phyloP scores from a whole-genome alignment of 805 yeast genomes.

The Spencermartinsiella europaea region DNA sequence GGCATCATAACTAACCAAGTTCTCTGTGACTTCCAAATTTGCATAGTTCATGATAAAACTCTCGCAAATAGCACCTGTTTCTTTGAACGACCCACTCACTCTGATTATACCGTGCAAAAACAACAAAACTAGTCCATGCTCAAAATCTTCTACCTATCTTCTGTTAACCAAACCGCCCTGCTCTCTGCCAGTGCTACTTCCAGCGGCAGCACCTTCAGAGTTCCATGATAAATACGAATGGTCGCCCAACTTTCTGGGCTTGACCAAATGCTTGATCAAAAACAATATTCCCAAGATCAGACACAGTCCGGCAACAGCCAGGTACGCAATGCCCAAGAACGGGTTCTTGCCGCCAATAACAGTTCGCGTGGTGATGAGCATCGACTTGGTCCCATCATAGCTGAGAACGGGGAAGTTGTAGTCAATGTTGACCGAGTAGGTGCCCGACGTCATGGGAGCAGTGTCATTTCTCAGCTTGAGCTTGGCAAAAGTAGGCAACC shows the following conservation, averaged over 20 bases:
- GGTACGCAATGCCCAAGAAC: slow-evolving; percentile 77
- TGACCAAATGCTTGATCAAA: slow-evolving; percentile 72
- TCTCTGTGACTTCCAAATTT: too few relatives aligned
- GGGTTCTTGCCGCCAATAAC: slow-evolving; percentile 85
- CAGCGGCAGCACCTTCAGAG: slow-evolving; percentile 22
- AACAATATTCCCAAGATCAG: slow-evolving; percentile 69
- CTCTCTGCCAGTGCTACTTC: slow-evolving; percentile 12
- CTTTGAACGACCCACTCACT: too few relatives aligned
- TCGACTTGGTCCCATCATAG: slow-evolving; percentile 85
- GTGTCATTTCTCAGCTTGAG: slow-evolving; percentile 69
- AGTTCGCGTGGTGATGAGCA: slow-evolving; percentile 75
- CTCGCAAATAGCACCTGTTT: too few relatives aligned
- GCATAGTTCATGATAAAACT: too few relatives aligned
- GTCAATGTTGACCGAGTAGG: slow-evolving; percentile 61
- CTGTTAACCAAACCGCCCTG: not conserved
- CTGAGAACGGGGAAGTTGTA: slow-evolving; percentile 75
- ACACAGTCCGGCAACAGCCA: slow-evolving; percentile 76
- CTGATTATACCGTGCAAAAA: too few relatives aligned
- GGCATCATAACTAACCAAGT: too few relatives aligned
- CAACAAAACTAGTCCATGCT: too few relatives aligned
- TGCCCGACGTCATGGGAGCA: slow-evolving; percentile 53
- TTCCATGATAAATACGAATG: slow-evolving; percentile 59
- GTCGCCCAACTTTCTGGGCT: slow-evolving; percentile 82
- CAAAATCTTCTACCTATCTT: too few relatives aligned
- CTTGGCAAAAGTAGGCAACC: slow-evolving; percentile 83